Percentiles rank a stretch among this genome's conserved stretches.
Conservation (phyloP, 2,329 filamentous ascomycete species). For the Apiospora rasikravindrae region DNA sequence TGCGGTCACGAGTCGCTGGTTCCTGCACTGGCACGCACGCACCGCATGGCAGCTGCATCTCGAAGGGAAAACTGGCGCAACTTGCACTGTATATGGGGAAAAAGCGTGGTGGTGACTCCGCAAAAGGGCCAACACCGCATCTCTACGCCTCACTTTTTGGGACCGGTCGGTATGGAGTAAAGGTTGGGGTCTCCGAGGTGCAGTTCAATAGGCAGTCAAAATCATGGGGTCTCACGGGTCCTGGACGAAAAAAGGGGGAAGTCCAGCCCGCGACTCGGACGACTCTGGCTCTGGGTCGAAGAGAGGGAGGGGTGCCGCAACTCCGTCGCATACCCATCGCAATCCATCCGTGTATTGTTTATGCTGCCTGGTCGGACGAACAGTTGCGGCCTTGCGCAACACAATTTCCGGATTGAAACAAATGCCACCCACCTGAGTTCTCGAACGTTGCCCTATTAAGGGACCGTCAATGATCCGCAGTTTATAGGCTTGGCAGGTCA, state of each 20-base stretch:
- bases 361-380: neutral
- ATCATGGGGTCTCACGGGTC: neutral
- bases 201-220: neutral
- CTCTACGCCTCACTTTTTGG: neutral
- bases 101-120: neutral
- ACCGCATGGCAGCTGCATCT: neutral
- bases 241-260: neutral
- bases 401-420: conserved; percentile 1
- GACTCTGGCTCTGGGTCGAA: neutral
- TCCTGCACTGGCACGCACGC: neutral
- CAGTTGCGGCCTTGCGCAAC: neutral
- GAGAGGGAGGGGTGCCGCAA: neutral
- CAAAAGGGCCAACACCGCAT: conserved; percentile 1
- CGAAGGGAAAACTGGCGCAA: neutral
- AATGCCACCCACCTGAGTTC: neutral
- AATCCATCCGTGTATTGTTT: too few relatives aligned
- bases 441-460: conserved; percentile 3
- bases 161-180: conserved; percentile 1
- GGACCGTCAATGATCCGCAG: neutral
- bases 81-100: conserved; percentile 11
- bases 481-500: neutral
- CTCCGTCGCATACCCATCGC: neutral
- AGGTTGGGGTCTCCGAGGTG: neutral
- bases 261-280: neutral
- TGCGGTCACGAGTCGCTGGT: conserved; percentile 1